phyloP scores from a whole-genome alignment of 495 filamentous ascomycete species.

The Penicillium angulare region DNA sequence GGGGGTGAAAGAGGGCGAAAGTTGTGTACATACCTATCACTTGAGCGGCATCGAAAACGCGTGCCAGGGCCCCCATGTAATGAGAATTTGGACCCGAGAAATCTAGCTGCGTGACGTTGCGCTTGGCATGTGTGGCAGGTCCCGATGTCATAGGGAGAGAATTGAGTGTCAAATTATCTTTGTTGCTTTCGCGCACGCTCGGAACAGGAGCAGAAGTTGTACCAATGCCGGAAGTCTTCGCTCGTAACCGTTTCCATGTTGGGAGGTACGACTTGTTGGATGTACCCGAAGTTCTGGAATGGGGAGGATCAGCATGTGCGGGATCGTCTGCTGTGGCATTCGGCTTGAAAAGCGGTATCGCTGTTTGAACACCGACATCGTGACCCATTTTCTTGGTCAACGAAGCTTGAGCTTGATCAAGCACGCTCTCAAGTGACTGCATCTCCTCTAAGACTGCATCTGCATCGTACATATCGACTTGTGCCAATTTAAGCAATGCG shows the following conservation, averaged over 20 bases:
- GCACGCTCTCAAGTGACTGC: slow-evolving; percentile 81
- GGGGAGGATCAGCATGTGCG: slow-evolving; percentile 31
- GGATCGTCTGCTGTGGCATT: slow-evolving; percentile 46
- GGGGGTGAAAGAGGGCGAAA: neutral
- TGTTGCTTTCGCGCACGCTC: slow-evolving; percentile 48
- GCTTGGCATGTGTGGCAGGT: slow-evolving; percentile 60
- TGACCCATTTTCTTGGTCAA: slow-evolving; percentile 82
- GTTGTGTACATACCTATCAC: slow-evolving; percentile 73
- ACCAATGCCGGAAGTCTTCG: slow-evolving; percentile 73
- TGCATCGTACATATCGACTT: slow-evolving; percentile 83
- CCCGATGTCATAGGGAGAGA: slow-evolving; percentile 79
- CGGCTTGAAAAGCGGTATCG: slow-evolving; percentile 66
- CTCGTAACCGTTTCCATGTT: slow-evolving; percentile 85
- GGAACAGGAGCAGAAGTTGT: slow-evolving; percentile 24
- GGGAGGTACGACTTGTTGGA: slow-evolving; percentile 64
- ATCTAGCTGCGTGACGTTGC: slow-evolving; percentile 64
- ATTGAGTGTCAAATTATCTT: slow-evolving; percentile 61
- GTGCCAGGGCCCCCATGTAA: slow-evolving; percentile 89
- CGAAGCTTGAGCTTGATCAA: slow-evolving; percentile 78
- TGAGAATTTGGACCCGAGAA: slow-evolving; percentile 81
- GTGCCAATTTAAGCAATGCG: slow-evolving; percentile 76
- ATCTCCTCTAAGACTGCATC: slow-evolving; percentile 93
- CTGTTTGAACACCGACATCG: slow-evolving; percentile 81
- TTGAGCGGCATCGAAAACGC: slow-evolving; percentile 92
- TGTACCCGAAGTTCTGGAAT: slow-evolving; percentile 55